phyloP scores from a whole-genome alignment of 441 rosid genomes.

The Kokia cookei region DNA sequence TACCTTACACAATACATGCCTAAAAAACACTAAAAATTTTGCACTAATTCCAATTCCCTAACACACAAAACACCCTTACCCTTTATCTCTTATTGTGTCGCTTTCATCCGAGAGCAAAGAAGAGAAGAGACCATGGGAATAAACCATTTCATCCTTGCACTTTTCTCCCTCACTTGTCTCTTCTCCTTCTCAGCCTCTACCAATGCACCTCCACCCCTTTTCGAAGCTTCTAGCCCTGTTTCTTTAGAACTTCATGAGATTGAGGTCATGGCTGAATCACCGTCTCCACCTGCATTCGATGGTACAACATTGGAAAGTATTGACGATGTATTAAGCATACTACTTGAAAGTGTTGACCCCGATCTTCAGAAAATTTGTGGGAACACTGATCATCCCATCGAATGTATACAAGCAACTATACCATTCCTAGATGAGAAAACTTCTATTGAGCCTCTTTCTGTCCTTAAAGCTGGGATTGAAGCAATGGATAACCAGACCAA shows the following conservation, averaged over 20 bases:
- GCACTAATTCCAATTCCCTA: no score
- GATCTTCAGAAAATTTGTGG: conserved; percentile 3
- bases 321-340: not conserved
- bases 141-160: not conserved
- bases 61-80: not conserved
- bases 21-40: not conserved
- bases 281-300: not conserved
- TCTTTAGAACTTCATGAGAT: not conserved
- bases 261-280: not conserved
- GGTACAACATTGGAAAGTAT: not conserved
- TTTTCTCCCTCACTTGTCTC: conserved; percentile 9
- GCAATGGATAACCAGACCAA: not conserved
- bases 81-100: not conserved
- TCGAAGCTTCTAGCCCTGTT: not conserved
- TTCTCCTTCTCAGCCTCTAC: not conserved
- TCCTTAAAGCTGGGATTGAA: conserved; percentile 19
- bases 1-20: not conserved
- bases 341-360: not conserved
- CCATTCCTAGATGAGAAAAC: conserved; percentile 1
- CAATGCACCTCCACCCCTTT: not conserved
- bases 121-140: conserved; percentile 14
- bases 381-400: conserved; percentile 3
- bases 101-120: not conserved
- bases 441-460: not conserved
- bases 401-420: not conserved